Evolutionary conservation across 116 monocot genomes (phyloP).

Genomic region (Trichopus zeylanicus): DNA sequence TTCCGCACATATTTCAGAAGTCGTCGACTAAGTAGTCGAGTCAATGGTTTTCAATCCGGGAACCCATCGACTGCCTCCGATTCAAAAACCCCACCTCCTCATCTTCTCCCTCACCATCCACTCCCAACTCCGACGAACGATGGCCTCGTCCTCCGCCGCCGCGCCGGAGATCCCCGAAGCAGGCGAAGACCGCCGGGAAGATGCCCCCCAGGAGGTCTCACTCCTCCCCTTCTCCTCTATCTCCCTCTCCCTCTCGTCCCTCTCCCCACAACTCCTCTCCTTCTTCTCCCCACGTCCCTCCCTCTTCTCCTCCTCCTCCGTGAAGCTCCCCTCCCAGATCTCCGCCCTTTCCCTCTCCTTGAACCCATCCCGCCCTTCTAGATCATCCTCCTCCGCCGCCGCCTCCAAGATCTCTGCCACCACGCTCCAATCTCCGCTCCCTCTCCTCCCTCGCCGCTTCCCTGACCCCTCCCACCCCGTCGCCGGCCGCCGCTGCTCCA

Average conservation of each 20-base stretch:
- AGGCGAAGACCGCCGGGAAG: neutral
- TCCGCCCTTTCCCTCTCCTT: constrained; percentile 17
- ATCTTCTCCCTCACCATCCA: neutral
- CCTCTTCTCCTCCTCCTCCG: constrained; percentile 4
- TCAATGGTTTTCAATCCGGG: no score
- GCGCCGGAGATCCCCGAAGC: neutral
- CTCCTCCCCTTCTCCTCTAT: constrained; percentile 3
- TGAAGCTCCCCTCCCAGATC: constrained; percentile 49
- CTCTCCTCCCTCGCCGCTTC: constrained; percentile 30
- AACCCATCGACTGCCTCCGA: neutral
- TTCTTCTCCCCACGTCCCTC: constrained; percentile 1
- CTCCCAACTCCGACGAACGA: no score
- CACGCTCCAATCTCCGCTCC: constrained; percentile 29
- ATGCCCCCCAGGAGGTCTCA: neutral
- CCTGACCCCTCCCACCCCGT: constrained; percentile 36
- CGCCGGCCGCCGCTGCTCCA: constrained; percentile 46
- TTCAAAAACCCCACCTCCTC: neutral
- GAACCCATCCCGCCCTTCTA: constrained; percentile 7
- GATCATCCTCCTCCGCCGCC: constrained; percentile 6
- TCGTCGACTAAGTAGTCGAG: no score
- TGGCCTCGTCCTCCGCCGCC: neutral
- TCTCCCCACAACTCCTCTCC: constrained; percentile 18
- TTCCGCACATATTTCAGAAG: no score
- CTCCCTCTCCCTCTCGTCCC: constrained; percentile 6
- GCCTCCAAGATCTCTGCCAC: constrained; percentile 1